Conservation (phyloP, 225 moss, liverwort and hornwort species). For the Takakia lepidozioides region DNA sequence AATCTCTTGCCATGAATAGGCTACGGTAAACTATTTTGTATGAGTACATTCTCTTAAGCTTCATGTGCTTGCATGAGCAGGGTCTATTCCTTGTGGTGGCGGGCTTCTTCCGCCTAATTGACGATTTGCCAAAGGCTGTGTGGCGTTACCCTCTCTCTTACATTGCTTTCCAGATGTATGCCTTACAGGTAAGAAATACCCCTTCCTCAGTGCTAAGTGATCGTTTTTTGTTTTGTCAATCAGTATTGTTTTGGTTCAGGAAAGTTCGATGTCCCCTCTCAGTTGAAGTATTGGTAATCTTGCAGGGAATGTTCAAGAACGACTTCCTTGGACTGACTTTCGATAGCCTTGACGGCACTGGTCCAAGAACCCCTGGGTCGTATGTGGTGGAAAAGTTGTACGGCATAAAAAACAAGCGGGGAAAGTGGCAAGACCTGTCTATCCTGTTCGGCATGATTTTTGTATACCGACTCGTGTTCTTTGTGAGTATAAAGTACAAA, state of each 20-base stretch:
- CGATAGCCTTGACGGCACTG: constrained; percentile 12
- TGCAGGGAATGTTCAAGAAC: constrained; percentile 43
- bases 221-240: too few relatives aligned
- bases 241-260: too few relatives aligned
- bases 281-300: too few relatives aligned
- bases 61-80: not conserved
- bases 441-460: constrained; percentile 22
- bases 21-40: too few relatives aligned
- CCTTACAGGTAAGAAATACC: constrained; percentile 55
- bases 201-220: too few relatives aligned
- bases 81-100: constrained; percentile 25
- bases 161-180: constrained; percentile 51
- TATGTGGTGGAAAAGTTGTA: constrained; percentile 22
- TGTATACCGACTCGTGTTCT: constrained; percentile 32
- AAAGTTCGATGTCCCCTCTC: too few relatives aligned
- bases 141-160: constrained; percentile 53
- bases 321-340: constrained; percentile 37
- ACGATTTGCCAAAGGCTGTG: constrained; percentile 37
- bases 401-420: constrained; percentile 15
- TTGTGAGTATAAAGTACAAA: constrained; percentile 27
- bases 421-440: constrained; percentile 29
- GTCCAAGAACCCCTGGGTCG: constrained; percentile 13
- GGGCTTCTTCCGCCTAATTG: constrained; percentile 43
- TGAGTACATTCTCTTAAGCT: too few relatives aligned
- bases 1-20: too few relatives aligned